A percentile compares a stretch with the other conserved stretches of the same genome.
These are phyloP conservation scores for Pyrenula massariospora DNA, from an alignment of 495 filamentous ascomycete species.

Conservation along the genomic window DNA sequence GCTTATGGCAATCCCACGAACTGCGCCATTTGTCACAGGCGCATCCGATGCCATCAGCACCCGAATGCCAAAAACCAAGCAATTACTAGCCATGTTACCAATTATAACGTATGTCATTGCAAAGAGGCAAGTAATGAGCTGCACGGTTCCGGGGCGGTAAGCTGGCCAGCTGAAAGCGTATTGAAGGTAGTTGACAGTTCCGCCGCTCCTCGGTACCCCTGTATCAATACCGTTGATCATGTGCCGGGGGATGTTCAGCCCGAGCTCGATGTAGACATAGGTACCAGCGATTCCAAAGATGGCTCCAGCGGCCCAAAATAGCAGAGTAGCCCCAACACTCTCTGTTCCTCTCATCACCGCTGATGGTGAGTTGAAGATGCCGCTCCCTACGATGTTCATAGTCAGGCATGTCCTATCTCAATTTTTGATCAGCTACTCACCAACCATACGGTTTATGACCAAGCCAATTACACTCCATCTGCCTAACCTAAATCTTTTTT, in stretches of 20 bases:
- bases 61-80: slow-evolving; percentile 26
- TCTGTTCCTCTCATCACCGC: slow-evolving; percentile 20
- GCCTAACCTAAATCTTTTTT: too few relatives aligned
- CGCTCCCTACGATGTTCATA: slow-evolving; percentile 13
- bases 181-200: slow-evolving; percentile 39
- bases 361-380: slow-evolving; percentile 23
- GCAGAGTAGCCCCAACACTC: slow-evolving; percentile 22
- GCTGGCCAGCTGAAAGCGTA: too few relatives aligned
- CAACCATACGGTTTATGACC: slow-evolving; percentile 10
- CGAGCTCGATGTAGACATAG: slow-evolving; percentile 27
- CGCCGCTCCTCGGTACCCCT: slow-evolving; percentile 33
- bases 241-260: slow-evolving; percentile 30
- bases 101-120: slow-evolving; percentile 34
- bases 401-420: not conserved
- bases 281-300: slow-evolving; percentile 22
- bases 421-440: slow-evolving; percentile 5
- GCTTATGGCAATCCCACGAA: slow-evolving; percentile 30
- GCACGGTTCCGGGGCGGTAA: too few relatives aligned
- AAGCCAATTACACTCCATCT: slow-evolving; percentile 8
- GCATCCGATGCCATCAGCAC: slow-evolving; percentile 19
- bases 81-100: slow-evolving; percentile 38
- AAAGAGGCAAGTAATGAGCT: slow-evolving; percentile 35
- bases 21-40: slow-evolving; percentile 8
- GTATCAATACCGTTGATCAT: slow-evolving; percentile 12
- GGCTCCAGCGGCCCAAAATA: slow-evolving; percentile 25